Percentiles rank a stretch among this genome's conserved stretches.
These are phyloP conservation scores for Xylariomycetidae sp. DNA, from an alignment of 2,329 filamentous ascomycete genomes.

Conservation along the genomic window DNA sequence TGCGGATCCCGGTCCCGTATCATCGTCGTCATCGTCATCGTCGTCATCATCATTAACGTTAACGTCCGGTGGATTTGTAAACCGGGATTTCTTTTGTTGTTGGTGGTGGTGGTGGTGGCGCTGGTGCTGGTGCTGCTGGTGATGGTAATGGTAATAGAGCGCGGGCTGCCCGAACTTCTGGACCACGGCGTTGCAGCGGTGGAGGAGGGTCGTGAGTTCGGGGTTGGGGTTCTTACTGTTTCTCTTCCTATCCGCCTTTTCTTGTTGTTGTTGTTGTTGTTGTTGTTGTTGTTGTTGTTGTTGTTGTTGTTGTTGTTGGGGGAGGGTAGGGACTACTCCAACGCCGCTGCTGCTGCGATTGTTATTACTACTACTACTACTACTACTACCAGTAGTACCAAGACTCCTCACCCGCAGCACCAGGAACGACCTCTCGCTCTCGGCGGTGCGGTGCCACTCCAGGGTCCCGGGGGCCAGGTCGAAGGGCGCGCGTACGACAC, in stretches of 20 bases:
- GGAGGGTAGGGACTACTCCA: too few species aligned
- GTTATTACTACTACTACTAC: not conserved
- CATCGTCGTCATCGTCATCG: not conserved
- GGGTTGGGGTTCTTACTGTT: constrained; percentile 31
- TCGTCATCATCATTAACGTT: not conserved
- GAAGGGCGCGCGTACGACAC: constrained; percentile 34
- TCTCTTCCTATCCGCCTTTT: constrained; percentile 1
- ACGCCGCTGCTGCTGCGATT: not conserved
- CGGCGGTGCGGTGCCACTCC: constrained; percentile 48
- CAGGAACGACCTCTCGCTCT: constrained; percentile 75
- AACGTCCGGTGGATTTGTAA: not conserved
- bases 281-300: constrained; percentile 3
- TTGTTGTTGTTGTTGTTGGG: too few species aligned
- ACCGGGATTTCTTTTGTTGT: constrained; percentile 11
- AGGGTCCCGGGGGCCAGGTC: constrained; percentile 34
- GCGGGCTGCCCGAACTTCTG: constrained; percentile 59
- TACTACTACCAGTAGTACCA: constrained; percentile 10
- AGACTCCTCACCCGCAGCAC: constrained; percentile 58
- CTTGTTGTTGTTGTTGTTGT: not conserved
- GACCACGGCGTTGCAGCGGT: constrained; percentile 61
- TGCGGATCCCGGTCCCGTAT: constrained; percentile 33
- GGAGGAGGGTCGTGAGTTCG: constrained; percentile 58
- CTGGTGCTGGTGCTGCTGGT: not conserved
- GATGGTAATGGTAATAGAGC: constrained; percentile 51
- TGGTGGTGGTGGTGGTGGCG: constrained; percentile 13